Conservation (phyloP, 441 rosid genomes). For the Geranium incanum region DNA sequence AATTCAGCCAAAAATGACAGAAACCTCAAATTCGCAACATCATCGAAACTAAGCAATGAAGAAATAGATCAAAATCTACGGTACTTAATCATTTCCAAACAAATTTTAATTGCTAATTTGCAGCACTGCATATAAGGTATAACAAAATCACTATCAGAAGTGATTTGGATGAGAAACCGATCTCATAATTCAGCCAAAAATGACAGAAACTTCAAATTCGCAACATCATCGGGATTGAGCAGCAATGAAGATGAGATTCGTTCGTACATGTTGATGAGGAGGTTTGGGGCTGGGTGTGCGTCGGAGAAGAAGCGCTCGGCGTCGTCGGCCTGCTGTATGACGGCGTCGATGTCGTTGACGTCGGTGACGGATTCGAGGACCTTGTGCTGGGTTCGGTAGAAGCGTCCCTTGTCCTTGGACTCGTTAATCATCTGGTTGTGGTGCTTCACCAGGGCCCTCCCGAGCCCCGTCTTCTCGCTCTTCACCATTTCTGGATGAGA, state of each 20-base stretch:
- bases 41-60: not conserved
- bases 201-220: not conserved
- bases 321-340: slow-evolving; percentile 68
- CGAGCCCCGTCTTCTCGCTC: slow-evolving; percentile 68
- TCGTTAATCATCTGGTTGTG: slow-evolving; percentile 74
- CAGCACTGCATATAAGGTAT: no score
- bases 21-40: not conserved
- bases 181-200: not conserved
- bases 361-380: slow-evolving; percentile 77
- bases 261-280: slow-evolving; percentile 52
- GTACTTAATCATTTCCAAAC: no score
- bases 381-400: slow-evolving; percentile 49
- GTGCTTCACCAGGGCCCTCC: slow-evolving; percentile 78
- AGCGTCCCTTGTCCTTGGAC: slow-evolving; percentile 65
- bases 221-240: no score
- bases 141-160: no score
- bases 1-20: not conserved
- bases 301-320: slow-evolving; percentile 39
- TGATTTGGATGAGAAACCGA: not conserved
- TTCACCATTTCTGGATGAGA: slow-evolving; percentile 45
- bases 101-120: no score
- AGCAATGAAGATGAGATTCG: not conserved
- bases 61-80: no score
- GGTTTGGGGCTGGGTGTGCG: slow-evolving; percentile 33
- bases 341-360: slow-evolving; percentile 68